Percentiles rank a stretch among this genome's conserved stretches.
Evolutionary conservation across 495 filamentous ascomycete genomes (phyloP).

Genomic region (Penicillium egyptiacum): DNA sequence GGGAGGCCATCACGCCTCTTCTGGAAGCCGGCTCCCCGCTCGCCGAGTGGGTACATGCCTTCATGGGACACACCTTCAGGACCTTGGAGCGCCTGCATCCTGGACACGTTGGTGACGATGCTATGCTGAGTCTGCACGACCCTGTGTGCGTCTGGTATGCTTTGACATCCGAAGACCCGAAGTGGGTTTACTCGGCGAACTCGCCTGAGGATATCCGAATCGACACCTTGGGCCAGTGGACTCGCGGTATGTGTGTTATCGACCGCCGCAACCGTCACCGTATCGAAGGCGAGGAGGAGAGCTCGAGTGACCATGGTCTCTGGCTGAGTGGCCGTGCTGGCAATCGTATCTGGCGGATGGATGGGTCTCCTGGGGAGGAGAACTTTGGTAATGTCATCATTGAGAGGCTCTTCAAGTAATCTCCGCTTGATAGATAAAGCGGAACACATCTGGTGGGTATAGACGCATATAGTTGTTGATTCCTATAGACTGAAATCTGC

Average conservation of each 20-base stretch:
- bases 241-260: constrained; percentile 82
- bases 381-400: constrained; percentile 46
- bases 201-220: constrained; percentile 73
- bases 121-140: constrained; percentile 77
- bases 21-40: constrained; percentile 65
- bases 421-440: neutral
- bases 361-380: constrained; percentile 43
- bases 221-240: constrained; percentile 92
- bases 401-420: constrained; percentile 42
- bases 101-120: constrained; percentile 51
- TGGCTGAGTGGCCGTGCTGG: constrained; percentile 72
- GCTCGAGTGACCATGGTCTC: constrained; percentile 62
- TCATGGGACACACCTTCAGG: constrained; percentile 71
- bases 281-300: constrained; percentile 57
- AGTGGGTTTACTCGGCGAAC: constrained; percentile 43
- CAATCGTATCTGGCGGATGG: constrained; percentile 74
- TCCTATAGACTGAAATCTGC: neutral
- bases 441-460: neutral
- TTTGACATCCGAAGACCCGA: constrained; percentile 51
- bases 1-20: constrained; percentile 51
- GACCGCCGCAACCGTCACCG: constrained; percentile 67
- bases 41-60: constrained; percentile 76
- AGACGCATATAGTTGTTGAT: constrained; percentile 7
- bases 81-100: constrained; percentile 66
- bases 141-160: constrained; percentile 88